These are phyloP conservation scores for Biscogniauxia sp. DNA, from an alignment of 2,329 filamentous ascomycete species.

Conservation along the genomic window DNA sequence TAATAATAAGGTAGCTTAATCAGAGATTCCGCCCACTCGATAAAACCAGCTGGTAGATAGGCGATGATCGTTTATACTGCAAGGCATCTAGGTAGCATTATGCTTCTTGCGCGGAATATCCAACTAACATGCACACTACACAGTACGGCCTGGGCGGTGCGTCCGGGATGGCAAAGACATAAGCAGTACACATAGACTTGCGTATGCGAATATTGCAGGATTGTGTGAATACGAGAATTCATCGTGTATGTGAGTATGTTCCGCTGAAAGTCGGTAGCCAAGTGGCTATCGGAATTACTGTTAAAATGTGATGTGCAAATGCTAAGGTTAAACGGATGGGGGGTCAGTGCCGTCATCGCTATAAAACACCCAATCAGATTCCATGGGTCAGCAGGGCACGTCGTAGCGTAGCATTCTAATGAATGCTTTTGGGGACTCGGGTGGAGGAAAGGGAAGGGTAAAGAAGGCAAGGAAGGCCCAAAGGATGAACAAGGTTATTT, in stretches of 20 bases:
- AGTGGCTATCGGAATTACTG: constrained; percentile 15
- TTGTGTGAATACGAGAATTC: not conserved
- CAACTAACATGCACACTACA: no score
- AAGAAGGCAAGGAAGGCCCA: no score
- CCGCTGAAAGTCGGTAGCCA: not conserved
- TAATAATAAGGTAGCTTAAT: no score
- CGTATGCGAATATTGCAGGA: not conserved
- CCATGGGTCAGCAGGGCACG: not conserved
- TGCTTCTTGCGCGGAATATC: no score
- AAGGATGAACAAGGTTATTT: no score
- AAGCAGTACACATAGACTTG: not conserved
- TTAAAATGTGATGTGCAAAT: constrained; percentile 17
- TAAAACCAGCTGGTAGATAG: no score
- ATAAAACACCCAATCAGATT: not conserved
- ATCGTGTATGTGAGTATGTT: not conserved
- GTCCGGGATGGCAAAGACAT: not conserved
- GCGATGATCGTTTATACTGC: no score
- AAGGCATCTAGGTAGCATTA: no score
- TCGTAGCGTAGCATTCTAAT: not conserved
- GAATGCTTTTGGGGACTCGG: no score
- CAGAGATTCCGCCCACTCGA: no score
- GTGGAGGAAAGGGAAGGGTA: no score
- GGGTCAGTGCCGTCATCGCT: not conserved
- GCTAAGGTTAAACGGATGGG: not conserved
- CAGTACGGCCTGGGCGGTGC: no score